A percentile compares a stretch with the other conserved stretches of the same genome.
phyloP scores from a whole-genome alignment of 1,284 basidiomycete genomes.

The Exsudoporus floridanus region DNA sequence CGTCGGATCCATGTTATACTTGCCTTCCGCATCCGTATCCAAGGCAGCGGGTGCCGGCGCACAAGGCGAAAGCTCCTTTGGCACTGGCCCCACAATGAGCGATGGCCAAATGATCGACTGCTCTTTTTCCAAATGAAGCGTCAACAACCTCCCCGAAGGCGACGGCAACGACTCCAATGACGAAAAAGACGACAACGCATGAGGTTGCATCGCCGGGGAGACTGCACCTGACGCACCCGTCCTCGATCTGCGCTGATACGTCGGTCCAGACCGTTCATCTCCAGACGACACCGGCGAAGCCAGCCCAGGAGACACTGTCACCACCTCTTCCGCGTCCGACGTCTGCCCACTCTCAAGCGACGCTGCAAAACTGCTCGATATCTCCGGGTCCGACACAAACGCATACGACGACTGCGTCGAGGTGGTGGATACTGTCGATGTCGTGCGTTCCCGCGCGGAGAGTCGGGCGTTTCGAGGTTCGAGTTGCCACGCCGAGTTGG shows the following conservation, averaged over 20 bases:
- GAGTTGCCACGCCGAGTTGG: slow-evolving; percentile 71
- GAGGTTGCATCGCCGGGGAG: slow-evolving; percentile 54
- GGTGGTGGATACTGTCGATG: slow-evolving; percentile 67
- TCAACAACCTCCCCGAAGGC: slow-evolving; percentile 62
- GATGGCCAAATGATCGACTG: slow-evolving; percentile 77
- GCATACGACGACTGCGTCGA: slow-evolving; percentile 79
- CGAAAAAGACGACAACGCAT: slow-evolving; percentile 65
- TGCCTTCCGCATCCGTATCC: slow-evolving; percentile 50
- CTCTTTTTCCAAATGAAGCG: slow-evolving; percentile 75
- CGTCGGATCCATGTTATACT: slow-evolving; percentile 80
- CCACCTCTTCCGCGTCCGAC: slow-evolving; percentile 65
- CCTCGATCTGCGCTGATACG: slow-evolving; percentile 36
- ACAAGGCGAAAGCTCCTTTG: slow-evolving; percentile 53
- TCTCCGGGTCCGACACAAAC: slow-evolving; percentile 72
- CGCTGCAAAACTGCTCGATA: slow-evolving; percentile 76
- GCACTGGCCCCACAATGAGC: slow-evolving; percentile 70
- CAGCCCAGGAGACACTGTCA: slow-evolving; percentile 51
- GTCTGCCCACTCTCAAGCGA: slow-evolving; percentile 69
- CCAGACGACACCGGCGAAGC: slow-evolving; percentile 59
- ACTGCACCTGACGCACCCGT: slow-evolving; percentile 47
- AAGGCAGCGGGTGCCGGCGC: slow-evolving; percentile 52
- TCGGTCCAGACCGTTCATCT: slow-evolving; percentile 45
- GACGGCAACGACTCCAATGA: slow-evolving; percentile 69
- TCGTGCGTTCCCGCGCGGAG: slow-evolving; percentile 64
- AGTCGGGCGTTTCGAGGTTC: slow-evolving; percentile 58